Conservation (phyloP, 2,329 filamentous ascomycete species). For the Sporothrix euskadiensis region DNA sequence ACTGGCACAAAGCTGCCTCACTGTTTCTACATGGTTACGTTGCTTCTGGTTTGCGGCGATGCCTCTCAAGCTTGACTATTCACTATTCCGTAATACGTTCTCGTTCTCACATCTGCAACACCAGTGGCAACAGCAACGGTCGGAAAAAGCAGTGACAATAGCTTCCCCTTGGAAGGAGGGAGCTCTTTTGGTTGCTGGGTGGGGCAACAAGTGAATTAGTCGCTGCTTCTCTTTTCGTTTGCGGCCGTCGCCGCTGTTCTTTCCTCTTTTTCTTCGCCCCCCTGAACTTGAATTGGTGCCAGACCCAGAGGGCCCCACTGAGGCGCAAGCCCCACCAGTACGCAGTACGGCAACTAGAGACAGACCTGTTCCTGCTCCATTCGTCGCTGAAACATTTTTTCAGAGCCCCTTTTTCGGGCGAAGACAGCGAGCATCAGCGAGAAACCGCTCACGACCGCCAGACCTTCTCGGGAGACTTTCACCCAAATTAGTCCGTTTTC, state of each 20-base stretch:
- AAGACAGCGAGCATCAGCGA: neutral
- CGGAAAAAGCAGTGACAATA: neutral
- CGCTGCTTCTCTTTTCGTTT: neutral
- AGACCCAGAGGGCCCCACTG: neutral
- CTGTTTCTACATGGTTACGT: neutral
- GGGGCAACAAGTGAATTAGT: conserved; percentile 7
- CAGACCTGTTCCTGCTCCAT: conserved; percentile 5
- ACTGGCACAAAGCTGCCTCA: neutral
- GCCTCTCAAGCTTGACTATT: neutral
- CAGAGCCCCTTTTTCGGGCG: neutral
- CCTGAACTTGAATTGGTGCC: neutral
- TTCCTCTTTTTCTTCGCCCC: conserved; percentile 9
- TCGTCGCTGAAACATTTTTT: conserved; percentile 22
- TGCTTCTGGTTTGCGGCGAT: neutral
- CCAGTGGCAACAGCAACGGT: neutral
- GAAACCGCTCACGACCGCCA: no score
- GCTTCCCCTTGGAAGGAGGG: neutral
- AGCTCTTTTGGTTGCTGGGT: conserved; percentile 24
- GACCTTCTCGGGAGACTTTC: neutral
- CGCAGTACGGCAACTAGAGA: neutral
- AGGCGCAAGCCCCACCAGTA: conserved; percentile 18
- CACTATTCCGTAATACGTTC: neutral
- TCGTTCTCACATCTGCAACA: conserved; percentile 5
- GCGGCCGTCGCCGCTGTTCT: neutral
- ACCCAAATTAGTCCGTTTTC: conserved; percentile 11